Evolutionary conservation across 2,329 filamentous ascomycete genomes (phyloP).

Genomic region (Exophiala sp.): DNA sequence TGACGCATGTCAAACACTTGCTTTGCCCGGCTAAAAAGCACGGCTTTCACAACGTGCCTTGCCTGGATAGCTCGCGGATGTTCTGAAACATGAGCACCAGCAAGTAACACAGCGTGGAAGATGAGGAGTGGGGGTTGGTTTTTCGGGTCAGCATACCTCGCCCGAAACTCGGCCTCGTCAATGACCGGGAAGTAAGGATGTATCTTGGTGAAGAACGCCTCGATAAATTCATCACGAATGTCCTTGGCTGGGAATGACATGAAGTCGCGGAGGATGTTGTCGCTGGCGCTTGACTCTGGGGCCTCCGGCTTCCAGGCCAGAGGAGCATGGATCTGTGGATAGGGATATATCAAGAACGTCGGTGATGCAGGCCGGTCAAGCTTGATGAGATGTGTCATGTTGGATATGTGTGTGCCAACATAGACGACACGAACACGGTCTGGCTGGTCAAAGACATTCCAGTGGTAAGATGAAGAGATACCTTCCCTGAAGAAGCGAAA

Average conservation of each 20-base stretch:
- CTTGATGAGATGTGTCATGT: conserved; percentile 7
- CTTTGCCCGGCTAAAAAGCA: conserved; percentile 51
- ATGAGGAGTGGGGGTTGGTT: conserved; percentile 46
- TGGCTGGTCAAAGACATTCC: conserved; percentile 7
- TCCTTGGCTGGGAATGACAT: conserved; percentile 7
- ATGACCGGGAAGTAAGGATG: conserved; percentile 51
- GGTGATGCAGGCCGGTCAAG: background rate
- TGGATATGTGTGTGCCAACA: conserved; percentile 8
- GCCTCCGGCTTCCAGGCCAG: background rate
- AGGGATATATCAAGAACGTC: conserved; percentile 1
- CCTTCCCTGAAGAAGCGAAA: conserved; percentile 6
- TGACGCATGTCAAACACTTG: conserved; percentile 49
- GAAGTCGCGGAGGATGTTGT: background rate
- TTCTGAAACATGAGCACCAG: conserved; percentile 47
- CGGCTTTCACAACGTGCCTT: conserved; percentile 42
- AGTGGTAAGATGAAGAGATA: conserved; percentile 3
- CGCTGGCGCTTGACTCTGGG: too few species aligned
- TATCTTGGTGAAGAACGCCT: conserved; percentile 48
- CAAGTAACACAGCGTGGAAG: conserved; percentile 48
- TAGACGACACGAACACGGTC: conserved; percentile 8
- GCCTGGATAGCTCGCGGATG: conserved; percentile 32
- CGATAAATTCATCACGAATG: conserved; percentile 40
- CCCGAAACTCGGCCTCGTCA: conserved; percentile 49
- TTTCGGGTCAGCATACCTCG: conserved; percentile 43
- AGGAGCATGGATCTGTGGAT: conserved; percentile 5